Conservation (phyloP, 1,284 basidiomycete species). For the Fomitopsis schrenkii region DNA sequence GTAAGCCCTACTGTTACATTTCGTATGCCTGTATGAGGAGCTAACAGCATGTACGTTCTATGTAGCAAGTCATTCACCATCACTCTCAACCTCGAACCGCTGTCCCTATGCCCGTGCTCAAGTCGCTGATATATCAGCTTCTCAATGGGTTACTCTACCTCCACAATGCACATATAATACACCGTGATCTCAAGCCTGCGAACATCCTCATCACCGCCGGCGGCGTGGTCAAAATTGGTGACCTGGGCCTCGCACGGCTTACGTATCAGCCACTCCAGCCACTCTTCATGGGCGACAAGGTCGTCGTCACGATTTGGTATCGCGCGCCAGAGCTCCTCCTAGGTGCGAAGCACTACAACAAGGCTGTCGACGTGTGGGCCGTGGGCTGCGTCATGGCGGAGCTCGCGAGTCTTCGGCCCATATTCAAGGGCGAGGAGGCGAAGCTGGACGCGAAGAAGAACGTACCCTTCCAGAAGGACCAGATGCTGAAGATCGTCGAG, state of each 20-base stretch:
- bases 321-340: constrained; percentile 93
- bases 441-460: constrained; percentile 92
- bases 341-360: constrained; percentile 96
- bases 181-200: constrained; percentile 97
- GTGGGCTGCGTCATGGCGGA: constrained; percentile 98
- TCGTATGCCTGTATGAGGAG: neutral
- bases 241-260: constrained; percentile 90
- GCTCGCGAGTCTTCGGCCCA: constrained; percentile 87
- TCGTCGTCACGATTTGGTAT: constrained; percentile 99
- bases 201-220: constrained; percentile 92
- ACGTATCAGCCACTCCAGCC: constrained; percentile 84
- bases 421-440: constrained; percentile 99
- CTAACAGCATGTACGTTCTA: neutral
- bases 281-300: constrained; percentile 89
- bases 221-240: constrained; percentile 97
- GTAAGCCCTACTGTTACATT: constrained; percentile 40
- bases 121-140: constrained; percentile 94
- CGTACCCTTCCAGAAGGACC: constrained; percentile 93
- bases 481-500: constrained; percentile 93
- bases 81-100: constrained; percentile 84
- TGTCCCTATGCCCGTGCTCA: constrained; percentile 79
- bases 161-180: constrained; percentile 92
- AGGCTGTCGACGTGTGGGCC: constrained; percentile 94
- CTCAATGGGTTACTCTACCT: constrained; percentile 93
- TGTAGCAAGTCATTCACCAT: constrained; percentile 96